phyloP scores from a whole-genome alignment of 768 basidiomycete genomes.

The Brasilioporus rufonigricans region DNA sequence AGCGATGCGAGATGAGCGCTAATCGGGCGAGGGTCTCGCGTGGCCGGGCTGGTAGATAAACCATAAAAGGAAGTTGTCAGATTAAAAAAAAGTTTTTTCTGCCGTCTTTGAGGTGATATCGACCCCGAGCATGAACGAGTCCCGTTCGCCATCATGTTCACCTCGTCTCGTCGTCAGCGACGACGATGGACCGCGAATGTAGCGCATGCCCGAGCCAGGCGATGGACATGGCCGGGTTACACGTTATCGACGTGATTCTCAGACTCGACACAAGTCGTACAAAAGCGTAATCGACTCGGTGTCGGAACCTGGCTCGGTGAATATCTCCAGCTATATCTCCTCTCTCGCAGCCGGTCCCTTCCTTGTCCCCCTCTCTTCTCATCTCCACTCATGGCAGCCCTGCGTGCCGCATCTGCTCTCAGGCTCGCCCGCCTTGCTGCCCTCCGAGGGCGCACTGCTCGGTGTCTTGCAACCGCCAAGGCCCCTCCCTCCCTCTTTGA shows the following conservation, averaged over 20 bases:
- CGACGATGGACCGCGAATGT: background rate
- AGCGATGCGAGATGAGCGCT: slow-evolving; percentile 8
- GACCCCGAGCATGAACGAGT: slow-evolving; percentile 27
- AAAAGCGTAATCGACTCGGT: slow-evolving; percentile 38
- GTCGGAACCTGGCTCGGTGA: slow-evolving; percentile 40
- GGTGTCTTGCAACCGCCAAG: slow-evolving; percentile 59
- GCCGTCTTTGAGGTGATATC: background rate
- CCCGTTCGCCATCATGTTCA: background rate
- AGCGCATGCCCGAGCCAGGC: background rate
- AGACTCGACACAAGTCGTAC: slow-evolving; percentile 12
- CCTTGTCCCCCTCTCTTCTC: slow-evolving; percentile 16
- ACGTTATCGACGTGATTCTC: slow-evolving; percentile 11
- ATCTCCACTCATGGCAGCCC: slow-evolving; percentile 27
- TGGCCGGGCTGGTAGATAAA: slow-evolving; percentile 10
- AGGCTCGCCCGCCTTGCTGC: slow-evolving; percentile 17
- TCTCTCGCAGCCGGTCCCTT: slow-evolving; percentile 11
- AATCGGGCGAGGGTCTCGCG: slow-evolving; percentile 16
- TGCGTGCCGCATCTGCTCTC: slow-evolving; percentile 27
- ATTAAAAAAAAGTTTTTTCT: slow-evolving; percentile 25
- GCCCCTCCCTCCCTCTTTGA: slow-evolving; percentile 67
- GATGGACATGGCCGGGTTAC: slow-evolving; percentile 4
- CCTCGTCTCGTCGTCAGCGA: background rate
- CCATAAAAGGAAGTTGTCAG: slow-evolving; percentile 16
- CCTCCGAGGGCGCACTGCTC: slow-evolving; percentile 25
- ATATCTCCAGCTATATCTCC: slow-evolving; percentile 27